phyloP scores from a whole-genome alignment of 176 grass and related monocot genomes.

The Eleusine coracana region DNA sequence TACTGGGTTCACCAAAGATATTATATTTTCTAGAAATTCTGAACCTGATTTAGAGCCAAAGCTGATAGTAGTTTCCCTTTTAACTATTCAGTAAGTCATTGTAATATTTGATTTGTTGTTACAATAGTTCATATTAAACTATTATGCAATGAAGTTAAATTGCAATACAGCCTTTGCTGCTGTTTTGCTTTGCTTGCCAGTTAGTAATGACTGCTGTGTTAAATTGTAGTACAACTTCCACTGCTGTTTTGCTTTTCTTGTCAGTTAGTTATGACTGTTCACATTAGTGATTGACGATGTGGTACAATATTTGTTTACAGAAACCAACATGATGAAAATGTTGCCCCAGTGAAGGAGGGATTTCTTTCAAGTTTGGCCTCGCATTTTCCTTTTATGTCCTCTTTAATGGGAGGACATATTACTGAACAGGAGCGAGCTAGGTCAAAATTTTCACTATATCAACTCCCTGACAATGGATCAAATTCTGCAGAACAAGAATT shows the following conservation, averaged over 20 bases:
- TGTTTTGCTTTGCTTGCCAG: constrained; percentile 18
- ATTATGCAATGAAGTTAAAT: constrained; percentile 2
- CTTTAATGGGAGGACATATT: constrained; percentile 61
- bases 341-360: constrained; percentile 51
- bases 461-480: constrained; percentile 14
- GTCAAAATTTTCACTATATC: constrained; percentile 34
- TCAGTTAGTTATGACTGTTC: background rate
- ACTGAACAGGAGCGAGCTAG: constrained; percentile 31
- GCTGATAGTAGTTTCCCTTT: constrained; percentile 71
- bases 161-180: background rate
- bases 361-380: constrained; percentile 67
- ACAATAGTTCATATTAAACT: background rate
- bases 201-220: background rate
- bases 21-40: constrained; percentile 77
- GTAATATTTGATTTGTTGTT: constrained; percentile 1
- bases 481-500: constrained; percentile 35
- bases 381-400: constrained; percentile 72
- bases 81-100: constrained; percentile 76
- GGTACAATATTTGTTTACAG: constrained; percentile 29
- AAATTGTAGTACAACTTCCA: background rate
- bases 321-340: constrained; percentile 45
- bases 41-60: constrained; percentile 87
- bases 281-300: constrained; percentile 23
- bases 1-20: constrained; percentile 62
- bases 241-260: constrained; percentile 7